Base-by-base conservation (phyloP, 1,284 basidiomycete species). In the Melampsora americana region DNA sequence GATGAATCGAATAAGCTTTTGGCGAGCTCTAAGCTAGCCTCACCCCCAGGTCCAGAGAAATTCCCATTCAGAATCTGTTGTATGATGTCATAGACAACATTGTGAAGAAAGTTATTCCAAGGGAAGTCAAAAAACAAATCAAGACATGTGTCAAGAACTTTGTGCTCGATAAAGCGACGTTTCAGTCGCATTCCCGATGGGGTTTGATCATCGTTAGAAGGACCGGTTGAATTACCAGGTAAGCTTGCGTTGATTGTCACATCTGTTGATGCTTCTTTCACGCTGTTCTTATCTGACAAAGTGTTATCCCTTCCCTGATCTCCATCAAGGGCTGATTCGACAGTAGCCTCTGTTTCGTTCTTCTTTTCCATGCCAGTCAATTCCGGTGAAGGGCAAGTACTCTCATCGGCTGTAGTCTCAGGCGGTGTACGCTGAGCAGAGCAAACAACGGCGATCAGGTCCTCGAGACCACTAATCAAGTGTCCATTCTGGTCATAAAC, bases 91-190 rank as follows among this genome's bases (percentile, higher is more conserved):
- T 99, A 99, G 20, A 97, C 93, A 18, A 95, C 91, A 80, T 93
- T 95, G 83, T 99, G 96, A 59, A 99, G 84, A 82, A 99, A 98
- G 82, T 99, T 98, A 85, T 99, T 98, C 90, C 93, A 94, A 0
- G 94, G 93, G 80, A 91, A 96, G 78, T 92, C 89, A 82, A 98
- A 97, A 86, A 99, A 98, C 53, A 98, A 85, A 80, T 94, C 90
- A 91, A 93, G 78, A 39, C 75, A 71, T 5, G 88, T 89, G 0
- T 88, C 86, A 48, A 93, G 84, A 1, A 95, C 87, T 66, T 88
- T 86, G 59, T 89, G 85, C 28, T 92, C 86, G 78, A 94, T 82
- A 80, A 93, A 91, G 69, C 86, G 84, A 78, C 87, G 86, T 83
- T 95, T 96, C 79, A 95, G 85, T 78, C 86, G 84, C 80, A 94